These are phyloP conservation scores for Gossypioides kirkii DNA, from an alignment of 345 rosid genomes.

Conservation along the genomic window DNA sequence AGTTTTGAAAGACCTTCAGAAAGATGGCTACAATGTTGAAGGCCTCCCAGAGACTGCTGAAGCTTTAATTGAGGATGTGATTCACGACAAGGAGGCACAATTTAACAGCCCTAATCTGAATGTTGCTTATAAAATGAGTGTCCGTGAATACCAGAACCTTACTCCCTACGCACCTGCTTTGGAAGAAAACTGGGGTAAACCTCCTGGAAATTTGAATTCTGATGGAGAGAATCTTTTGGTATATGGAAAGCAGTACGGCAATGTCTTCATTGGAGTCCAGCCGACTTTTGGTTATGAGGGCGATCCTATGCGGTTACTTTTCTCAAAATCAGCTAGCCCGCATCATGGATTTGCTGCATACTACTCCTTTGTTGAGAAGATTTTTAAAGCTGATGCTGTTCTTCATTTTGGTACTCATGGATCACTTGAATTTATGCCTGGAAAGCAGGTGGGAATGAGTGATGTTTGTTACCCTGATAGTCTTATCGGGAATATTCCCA, in stretches of 20 bases:
- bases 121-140: slow-evolving; percentile 86
- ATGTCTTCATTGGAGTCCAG: slow-evolving; percentile 94
- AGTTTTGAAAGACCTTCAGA: slow-evolving; percentile 69
- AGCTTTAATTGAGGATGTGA: slow-evolving; percentile 74
- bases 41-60: slow-evolving; percentile 96
- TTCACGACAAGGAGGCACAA: slow-evolving; percentile 97
- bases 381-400: slow-evolving; percentile 92
- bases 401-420: slow-evolving; percentile 99
- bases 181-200: slow-evolving; percentile 99
- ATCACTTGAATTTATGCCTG: slow-evolving; percentile 97
- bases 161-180: slow-evolving; percentile 78
- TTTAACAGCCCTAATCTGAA: slow-evolving; percentile 95
- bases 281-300: slow-evolving; percentile 99
- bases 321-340: slow-evolving; percentile 97
- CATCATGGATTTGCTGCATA: slow-evolving; percentile 98
- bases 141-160: slow-evolving; percentile 74
- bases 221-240: slow-evolving; percentile 93
- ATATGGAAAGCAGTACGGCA: slow-evolving; percentile 87
- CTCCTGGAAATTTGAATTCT: slow-evolving; percentile 93
- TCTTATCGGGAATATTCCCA: slow-evolving; percentile 95
- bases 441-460: slow-evolving; percentile 99
- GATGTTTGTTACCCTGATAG: slow-evolving; percentile 93
- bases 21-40: slow-evolving; percentile 84
- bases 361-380: slow-evolving; percentile 91
- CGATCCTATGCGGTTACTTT: slow-evolving; percentile 93